Evolutionary conservation across 345 rosid genomes (phyloP).

Genomic region (Leavenworthia alabamica): DNA sequence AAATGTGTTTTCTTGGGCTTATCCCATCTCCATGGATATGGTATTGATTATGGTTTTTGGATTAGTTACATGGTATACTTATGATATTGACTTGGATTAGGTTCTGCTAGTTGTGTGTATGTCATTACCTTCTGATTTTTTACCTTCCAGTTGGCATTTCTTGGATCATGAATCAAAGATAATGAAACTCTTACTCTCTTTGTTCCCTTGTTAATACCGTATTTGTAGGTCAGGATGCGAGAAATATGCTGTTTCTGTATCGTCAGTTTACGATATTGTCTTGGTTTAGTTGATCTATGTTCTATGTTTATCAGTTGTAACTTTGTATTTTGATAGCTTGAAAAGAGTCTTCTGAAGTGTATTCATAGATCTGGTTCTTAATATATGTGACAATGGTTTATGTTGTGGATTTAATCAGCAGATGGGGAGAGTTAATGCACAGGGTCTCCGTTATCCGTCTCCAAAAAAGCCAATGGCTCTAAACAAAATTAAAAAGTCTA

Average conservation of each 20-base stretch:
- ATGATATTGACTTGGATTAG: not conserved
- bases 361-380: not conserved
- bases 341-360: not conserved
- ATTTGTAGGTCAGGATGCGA: not conserved
- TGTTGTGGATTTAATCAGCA: slow-evolving; percentile 18
- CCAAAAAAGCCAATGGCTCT: slow-evolving; percentile 13
- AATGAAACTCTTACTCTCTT: not conserved
- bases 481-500: slow-evolving; percentile 25
- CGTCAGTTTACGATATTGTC: not conserved
- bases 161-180: not conserved
- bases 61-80: not conserved
- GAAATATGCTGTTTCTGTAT: not conserved
- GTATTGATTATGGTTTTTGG: not conserved
- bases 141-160: not conserved
- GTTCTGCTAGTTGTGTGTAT: not conserved
- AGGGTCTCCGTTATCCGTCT: slow-evolving; percentile 28
- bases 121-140: not conserved
- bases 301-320: not conserved
- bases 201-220: not conserved
- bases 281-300: not conserved
- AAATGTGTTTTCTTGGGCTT: not conserved
- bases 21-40: slow-evolving; percentile 2
- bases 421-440: slow-evolving; percentile 49
- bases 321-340: not conserved
- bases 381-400: not conserved